A percentile compares a stretch with the other conserved stretches of the same genome.
These are phyloP conservation scores for Sugiyamaella marilandica DNA, from an alignment of 805 yeast genomes.

Conservation along the genomic window DNA sequence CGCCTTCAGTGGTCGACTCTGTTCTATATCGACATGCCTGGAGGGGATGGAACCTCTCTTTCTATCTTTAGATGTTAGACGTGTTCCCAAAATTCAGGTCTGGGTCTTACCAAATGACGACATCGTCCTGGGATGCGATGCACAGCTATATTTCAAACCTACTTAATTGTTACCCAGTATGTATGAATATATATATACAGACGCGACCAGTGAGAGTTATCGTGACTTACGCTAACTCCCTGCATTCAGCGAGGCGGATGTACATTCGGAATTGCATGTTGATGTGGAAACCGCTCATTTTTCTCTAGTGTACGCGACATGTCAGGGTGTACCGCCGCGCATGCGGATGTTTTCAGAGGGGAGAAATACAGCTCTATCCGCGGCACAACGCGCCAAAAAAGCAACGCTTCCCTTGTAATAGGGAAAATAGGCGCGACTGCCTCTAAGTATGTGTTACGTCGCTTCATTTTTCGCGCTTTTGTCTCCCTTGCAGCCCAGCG, in stretches of 20 bases:
- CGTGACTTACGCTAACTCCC: neutral
- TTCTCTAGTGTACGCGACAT: neutral
- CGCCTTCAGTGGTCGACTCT: too few relatives aligned
- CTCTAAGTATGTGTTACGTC: neutral
- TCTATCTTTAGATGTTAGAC: too few relatives aligned
- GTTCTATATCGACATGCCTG: too few relatives aligned
- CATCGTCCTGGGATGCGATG: too few relatives aligned
- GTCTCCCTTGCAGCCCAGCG: too few relatives aligned
- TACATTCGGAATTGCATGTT: neutral
- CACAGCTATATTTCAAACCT: too few relatives aligned
- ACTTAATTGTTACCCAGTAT: too few relatives aligned
- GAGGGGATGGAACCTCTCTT: too few relatives aligned
- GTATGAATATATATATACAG: too few relatives aligned
- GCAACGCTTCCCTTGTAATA: neutral
- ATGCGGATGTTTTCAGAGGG: neutral
- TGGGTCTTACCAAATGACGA: too few relatives aligned
- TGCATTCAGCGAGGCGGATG: constrained; percentile 1
- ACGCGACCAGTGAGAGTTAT: too few relatives aligned
- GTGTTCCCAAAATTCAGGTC: too few relatives aligned
- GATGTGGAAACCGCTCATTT: constrained; percentile 2
- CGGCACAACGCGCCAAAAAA: neutral
- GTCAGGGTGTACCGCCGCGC: constrained; percentile 2
- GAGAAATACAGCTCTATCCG: neutral
- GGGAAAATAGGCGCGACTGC: neutral
- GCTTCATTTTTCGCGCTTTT: neutral